Conservation (phyloP, 1,284 basidiomycete genomes). For the Boletus sp. region DNA sequence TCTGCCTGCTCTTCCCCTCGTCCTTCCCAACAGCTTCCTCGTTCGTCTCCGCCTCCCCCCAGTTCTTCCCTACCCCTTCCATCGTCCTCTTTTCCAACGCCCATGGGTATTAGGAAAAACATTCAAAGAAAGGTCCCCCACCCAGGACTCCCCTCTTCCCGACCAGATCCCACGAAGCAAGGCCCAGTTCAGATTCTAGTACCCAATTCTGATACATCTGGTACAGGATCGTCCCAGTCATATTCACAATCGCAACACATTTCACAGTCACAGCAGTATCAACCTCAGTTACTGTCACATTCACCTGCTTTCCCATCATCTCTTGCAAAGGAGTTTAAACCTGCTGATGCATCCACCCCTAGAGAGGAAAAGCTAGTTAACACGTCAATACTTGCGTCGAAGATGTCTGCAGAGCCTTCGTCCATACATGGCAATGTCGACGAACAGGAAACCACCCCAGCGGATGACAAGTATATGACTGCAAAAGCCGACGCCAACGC, state of each 20-base stretch:
- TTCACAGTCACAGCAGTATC: conserved; percentile 20
- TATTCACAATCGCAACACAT: conserved; percentile 20
- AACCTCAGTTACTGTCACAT: conserved; percentile 6
- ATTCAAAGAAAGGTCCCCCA: conserved; percentile 32
- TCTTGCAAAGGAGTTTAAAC: conserved; percentile 20
- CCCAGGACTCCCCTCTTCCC: conserved; percentile 14
- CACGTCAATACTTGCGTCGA: background rate
- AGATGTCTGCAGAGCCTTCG: conserved; percentile 1
- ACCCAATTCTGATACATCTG: conserved; percentile 33
- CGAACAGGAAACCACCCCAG: background rate
- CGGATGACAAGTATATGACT: background rate
- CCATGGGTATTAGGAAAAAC: conserved; percentile 14
- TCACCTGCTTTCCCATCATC: conserved; percentile 14
- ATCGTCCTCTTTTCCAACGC: conserved; percentile 7
- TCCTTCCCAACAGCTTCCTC: conserved; percentile 3
- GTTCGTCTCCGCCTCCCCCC: conserved; percentile 16
- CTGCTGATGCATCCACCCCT: conserved; percentile 22
- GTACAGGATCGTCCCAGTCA: conserved; percentile 28
- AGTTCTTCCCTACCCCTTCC: conserved; percentile 13
- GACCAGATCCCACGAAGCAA: conserved; percentile 15
- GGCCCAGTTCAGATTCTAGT: conserved; percentile 30
- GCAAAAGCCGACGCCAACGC: background rate
- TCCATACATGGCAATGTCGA: background rate
- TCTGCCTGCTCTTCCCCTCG: background rate
- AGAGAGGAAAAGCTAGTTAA: background rate